phyloP scores from a whole-genome alignment of 148 eudicot genomes.

The Limonium bicolor region DNA sequence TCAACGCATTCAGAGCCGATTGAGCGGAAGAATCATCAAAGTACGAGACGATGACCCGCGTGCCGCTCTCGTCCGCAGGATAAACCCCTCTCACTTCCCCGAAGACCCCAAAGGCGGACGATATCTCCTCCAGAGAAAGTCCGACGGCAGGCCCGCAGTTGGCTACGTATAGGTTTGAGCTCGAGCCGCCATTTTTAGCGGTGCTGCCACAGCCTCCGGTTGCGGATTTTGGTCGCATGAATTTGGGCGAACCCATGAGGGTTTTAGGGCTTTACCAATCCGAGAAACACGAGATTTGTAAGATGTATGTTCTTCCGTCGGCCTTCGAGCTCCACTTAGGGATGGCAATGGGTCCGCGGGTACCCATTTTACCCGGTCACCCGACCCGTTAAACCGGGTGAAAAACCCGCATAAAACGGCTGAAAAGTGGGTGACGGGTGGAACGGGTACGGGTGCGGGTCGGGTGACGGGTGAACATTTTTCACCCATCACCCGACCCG shows the following conservation, averaged over 20 bases:
- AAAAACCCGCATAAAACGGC: too few species aligned
- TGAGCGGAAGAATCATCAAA: constrained; percentile 33
- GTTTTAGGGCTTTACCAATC: not conserved
- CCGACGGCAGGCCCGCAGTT: constrained; percentile 97
- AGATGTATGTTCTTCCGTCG: too few species aligned
- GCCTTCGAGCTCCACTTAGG: too few species aligned
- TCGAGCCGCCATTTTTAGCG: constrained; percentile 12
- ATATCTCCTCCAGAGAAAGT: constrained; percentile 42
- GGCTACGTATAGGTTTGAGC: constrained; percentile 70
- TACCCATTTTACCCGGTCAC: too few species aligned
- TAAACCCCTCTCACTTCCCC: constrained; percentile 64
- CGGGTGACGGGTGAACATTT: too few species aligned
- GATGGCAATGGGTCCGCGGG: too few species aligned
- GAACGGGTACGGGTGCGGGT: too few species aligned
- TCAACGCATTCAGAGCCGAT: constrained; percentile 47
- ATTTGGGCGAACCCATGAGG: constrained; percentile 48
- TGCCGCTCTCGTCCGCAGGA: constrained; percentile 69
- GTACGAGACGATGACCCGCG: constrained; percentile 73
- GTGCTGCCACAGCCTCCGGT: not conserved
- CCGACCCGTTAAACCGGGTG: too few species aligned
- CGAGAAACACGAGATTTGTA: too few species aligned
- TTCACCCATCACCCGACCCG: too few species aligned
- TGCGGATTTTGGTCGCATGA: constrained; percentile 38
- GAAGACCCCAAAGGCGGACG: constrained; percentile 35
- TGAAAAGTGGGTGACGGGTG: too few species aligned